A percentile compares a stretch with the other conserved stretches of the same genome.
These are phyloP conservation scores for Cladosporium cucumerinum DNA, from an alignment of 2,329 filamentous ascomycete genomes.

Conservation along the genomic window DNA sequence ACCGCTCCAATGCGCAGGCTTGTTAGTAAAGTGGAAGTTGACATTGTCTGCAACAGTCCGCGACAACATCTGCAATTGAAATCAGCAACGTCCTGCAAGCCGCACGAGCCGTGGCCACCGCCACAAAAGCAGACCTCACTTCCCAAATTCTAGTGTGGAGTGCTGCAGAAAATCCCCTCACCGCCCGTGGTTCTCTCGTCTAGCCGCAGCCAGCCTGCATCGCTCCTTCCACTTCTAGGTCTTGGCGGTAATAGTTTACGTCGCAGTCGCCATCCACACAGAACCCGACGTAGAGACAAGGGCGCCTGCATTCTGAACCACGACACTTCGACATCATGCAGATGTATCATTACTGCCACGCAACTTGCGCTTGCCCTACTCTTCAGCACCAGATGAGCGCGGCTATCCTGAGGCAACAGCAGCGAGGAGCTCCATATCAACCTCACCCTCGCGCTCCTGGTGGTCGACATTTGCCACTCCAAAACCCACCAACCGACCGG, in stretches of 20 bases:
- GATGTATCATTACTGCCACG: not conserved
- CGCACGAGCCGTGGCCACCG: not conserved
- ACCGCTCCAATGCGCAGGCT: not conserved
- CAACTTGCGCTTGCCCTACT: not conserved
- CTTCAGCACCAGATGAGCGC: not conserved
- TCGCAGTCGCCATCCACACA: not conserved
- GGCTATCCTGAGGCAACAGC: not conserved
- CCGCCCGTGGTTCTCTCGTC: not conserved
- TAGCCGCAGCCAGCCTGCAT: not conserved
- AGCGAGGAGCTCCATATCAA: not conserved
- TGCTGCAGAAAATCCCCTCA: not conserved
- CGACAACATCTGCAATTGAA: not conserved
- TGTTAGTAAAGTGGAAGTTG: not conserved
- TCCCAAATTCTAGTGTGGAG: not conserved
- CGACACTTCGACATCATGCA: not conserved
- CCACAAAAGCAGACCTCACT: slow-evolving; percentile 5
- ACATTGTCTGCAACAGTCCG: not conserved
- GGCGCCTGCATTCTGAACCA: not conserved
- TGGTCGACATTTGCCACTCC: not conserved
- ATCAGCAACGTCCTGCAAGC: not conserved
- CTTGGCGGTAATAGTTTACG: not conserved
- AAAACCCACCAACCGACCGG: not conserved
- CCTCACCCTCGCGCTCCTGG: not conserved
- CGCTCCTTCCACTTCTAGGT: not conserved
- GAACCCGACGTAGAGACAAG: not conserved